phyloP scores from a whole-genome alignment of 805 yeast genomes.

The Candida nitratophila region DNA sequence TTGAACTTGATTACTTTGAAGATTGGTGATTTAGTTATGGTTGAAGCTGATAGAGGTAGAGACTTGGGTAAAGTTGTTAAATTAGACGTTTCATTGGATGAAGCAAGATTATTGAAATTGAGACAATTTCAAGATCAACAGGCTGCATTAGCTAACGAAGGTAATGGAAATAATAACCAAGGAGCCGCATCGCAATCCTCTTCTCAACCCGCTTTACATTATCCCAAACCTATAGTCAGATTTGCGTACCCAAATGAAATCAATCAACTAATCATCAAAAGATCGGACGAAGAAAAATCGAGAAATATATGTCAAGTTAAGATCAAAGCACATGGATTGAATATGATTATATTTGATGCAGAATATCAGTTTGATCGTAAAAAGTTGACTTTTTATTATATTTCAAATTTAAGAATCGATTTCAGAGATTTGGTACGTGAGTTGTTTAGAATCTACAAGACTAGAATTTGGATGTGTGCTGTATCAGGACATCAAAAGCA shows the following conservation, averaged over 20 bases:
- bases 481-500: conserved; percentile 21
- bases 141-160: conserved; percentile 42
- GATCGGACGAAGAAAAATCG: conserved; percentile 65
- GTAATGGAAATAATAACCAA: conserved; percentile 15
- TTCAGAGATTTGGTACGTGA: conserved; percentile 74
- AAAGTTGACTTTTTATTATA: conserved; percentile 71
- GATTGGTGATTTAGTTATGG: conserved; percentile 66
- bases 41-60: conserved; percentile 77
- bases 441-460: conserved; percentile 66
- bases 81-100: conserved; percentile 52
- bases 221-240: conserved; percentile 62
- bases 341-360: conserved; percentile 63
- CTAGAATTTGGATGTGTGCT: conserved; percentile 87
- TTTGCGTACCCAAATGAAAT: conserved; percentile 59
- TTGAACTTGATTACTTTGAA: conserved; percentile 22
- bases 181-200: too few relatives aligned
- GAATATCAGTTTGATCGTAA: conserved; percentile 84
- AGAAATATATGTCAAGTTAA: conserved; percentile 52
- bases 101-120: conserved; percentile 60
- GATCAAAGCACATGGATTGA: conserved; percentile 40
- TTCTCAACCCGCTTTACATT: conserved; percentile 43
- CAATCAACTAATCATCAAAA: conserved; percentile 48
- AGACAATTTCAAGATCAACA: conserved; percentile 68
- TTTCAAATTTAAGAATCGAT: conserved; percentile 59
- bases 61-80: conserved; percentile 66